Evolutionary conservation across 2,329 filamentous ascomycete species (phyloP).

Genomic region (Aureobasidium melanogenum): DNA sequence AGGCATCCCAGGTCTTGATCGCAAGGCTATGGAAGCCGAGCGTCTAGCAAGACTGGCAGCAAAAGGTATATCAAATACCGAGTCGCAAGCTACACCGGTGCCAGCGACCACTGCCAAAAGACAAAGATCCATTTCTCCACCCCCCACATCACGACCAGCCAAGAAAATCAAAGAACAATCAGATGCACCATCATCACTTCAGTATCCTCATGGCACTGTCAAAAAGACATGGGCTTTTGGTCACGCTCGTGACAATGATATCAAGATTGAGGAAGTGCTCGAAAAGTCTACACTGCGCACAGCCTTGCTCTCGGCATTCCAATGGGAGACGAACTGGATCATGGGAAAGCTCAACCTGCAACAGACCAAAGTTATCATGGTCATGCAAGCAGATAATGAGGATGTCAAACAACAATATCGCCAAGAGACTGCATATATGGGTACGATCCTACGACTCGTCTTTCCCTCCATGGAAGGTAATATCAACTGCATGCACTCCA

Average conservation of each 20-base stretch:
- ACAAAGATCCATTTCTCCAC: slow-evolving; percentile 37
- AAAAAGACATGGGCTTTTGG: slow-evolving; percentile 73
- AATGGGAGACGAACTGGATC: slow-evolving; percentile 78
- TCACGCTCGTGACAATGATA: slow-evolving; percentile 58
- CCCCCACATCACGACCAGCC: slow-evolving; percentile 15
- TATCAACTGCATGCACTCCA: slow-evolving; percentile 80
- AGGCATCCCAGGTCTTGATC: slow-evolving; percentile 52
- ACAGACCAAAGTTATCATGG: slow-evolving; percentile 42
- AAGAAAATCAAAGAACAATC: slow-evolving; percentile 5
- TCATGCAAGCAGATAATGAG: slow-evolving; percentile 50
- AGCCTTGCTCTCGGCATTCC: slow-evolving; percentile 77
- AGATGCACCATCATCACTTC: slow-evolving; percentile 4
- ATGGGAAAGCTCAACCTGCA: slow-evolving; percentile 48
- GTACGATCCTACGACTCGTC: slow-evolving; percentile 51
- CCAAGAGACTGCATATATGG: slow-evolving; percentile 21
- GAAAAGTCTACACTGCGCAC: slow-evolving; percentile 63
- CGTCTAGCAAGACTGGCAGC: slow-evolving; percentile 58
- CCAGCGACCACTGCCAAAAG: slow-evolving; percentile 34
- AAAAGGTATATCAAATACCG: slow-evolving; percentile 19
- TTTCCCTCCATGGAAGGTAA: slow-evolving; percentile 73
- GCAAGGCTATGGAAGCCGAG: slow-evolving; percentile 79
- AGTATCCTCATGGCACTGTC: slow-evolving; percentile 55
- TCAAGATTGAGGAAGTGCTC: slow-evolving; percentile 80
- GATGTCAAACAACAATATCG: slow-evolving; percentile 27
- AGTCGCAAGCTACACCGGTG: slow-evolving; percentile 24